Evolutionary conservation across 148 eudicot genomes (phyloP).

Genomic region (Spergularia marina): DNA sequence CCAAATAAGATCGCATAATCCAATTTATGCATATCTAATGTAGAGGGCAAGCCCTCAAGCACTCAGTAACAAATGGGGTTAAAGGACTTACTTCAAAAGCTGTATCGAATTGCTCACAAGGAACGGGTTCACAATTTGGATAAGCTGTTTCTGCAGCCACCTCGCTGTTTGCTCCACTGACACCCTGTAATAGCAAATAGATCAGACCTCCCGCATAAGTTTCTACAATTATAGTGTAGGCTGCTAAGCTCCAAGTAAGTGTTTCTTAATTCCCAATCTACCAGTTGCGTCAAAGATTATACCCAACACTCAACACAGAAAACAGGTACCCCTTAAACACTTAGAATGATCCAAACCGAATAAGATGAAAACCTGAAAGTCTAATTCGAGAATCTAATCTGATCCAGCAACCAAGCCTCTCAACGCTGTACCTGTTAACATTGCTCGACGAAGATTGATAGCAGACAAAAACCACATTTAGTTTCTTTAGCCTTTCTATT

Average conservation of each 20-base stretch:
- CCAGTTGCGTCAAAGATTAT: too few relatives aligned
- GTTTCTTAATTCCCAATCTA: too few relatives aligned
- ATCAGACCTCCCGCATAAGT: not conserved
- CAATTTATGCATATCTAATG: not conserved
- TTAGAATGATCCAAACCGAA: not conserved
- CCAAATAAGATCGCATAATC: not conserved
- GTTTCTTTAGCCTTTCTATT: not conserved
- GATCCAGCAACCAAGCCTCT: not conserved
- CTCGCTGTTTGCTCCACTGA: conserved; percentile 77
- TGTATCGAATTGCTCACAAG: conserved; percentile 81
- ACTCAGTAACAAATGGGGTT: conserved; percentile 5
- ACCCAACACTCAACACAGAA: too few relatives aligned
- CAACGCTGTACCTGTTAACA: not conserved
- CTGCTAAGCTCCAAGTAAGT: too few relatives aligned
- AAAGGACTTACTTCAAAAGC: conserved; percentile 56
- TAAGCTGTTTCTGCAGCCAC: conserved; percentile 72
- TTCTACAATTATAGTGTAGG: too few relatives aligned
- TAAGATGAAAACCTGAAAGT: not conserved
- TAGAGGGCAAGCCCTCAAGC: conserved; percentile 5
- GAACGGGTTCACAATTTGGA: conserved; percentile 72
- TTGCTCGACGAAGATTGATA: not conserved
- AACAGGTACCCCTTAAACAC: not conserved
- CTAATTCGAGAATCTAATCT: not conserved
- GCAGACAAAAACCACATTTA: not conserved
- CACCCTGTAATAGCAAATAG: conserved; percentile 44